These are phyloP conservation scores for Neoboletus subvelutipes DNA, from an alignment of 768 basidiomycete genomes.

Conservation along the genomic window DNA sequence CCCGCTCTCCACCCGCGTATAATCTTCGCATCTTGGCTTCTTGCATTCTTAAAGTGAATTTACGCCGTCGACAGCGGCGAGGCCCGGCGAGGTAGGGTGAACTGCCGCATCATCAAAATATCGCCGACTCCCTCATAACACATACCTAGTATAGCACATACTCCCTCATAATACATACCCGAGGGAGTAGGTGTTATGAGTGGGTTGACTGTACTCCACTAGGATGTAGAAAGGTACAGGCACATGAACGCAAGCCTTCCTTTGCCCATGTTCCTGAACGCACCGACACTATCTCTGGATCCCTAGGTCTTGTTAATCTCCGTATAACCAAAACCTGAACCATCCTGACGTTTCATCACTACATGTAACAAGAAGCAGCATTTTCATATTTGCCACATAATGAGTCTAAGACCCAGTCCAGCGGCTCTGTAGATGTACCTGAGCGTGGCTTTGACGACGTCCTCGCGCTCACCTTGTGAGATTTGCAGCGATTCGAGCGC, in stretches of 20 bases:
- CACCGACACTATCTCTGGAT: not conserved
- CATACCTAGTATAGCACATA: too few species aligned
- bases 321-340: not conserved
- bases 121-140: too few species aligned
- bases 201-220: not conserved
- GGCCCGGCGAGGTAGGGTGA: not conserved
- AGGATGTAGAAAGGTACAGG: not conserved
- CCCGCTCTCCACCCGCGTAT: not conserved
- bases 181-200: too few species aligned
- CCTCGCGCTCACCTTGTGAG: not conserved
- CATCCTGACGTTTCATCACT: not conserved
- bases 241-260: conserved; percentile 1
- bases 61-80: not conserved
- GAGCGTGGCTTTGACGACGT: not conserved
- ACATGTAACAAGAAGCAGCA: not conserved
- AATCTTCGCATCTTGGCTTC: not conserved
- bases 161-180: too few species aligned
- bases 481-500: not conserved
- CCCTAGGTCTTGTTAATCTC: conserved; percentile 3
- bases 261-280: not conserved
- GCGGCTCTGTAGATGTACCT: not conserved
- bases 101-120: not conserved
- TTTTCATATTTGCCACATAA: conserved; percentile 1
- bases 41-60: not conserved
- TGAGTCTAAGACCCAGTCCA: not conserved